A percentile compares a stretch with the other conserved stretches of the same genome.
Conservation (phyloP, 306 rosid species). For the Cucumis sativus region DNA sequence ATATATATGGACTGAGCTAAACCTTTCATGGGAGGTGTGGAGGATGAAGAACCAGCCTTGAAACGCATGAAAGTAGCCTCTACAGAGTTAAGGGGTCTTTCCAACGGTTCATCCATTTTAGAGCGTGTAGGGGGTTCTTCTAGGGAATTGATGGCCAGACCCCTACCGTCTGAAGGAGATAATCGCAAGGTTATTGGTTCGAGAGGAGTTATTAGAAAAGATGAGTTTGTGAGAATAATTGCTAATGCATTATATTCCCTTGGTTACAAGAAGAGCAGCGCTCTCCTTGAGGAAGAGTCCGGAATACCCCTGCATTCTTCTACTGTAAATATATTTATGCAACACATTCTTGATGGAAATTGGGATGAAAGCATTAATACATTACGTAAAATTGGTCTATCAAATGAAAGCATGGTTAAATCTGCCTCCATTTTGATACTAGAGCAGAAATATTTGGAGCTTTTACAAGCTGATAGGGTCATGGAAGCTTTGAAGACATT, state of each 20-base stretch:
- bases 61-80: conserved; percentile 82
- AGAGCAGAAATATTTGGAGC: conserved; percentile 85
- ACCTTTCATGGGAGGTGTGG: conserved; percentile 99
- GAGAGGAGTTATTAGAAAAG: conserved; percentile 71
- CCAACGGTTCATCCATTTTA: conserved; percentile 71
- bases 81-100: conserved; percentile 49
- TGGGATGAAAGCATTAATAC: conserved; percentile 75
- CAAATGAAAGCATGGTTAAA: conserved; percentile 43
- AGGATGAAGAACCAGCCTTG: conserved; percentile 95
- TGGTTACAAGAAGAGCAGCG: conserved; percentile 83
- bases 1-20: conserved; percentile 92
- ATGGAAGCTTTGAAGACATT: conserved; percentile 84
- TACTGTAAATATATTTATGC: conserved; percentile 55
- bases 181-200: conserved; percentile 64
- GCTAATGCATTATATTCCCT: conserved; percentile 86
- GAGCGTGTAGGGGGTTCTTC: conserved; percentile 56
- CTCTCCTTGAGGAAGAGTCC: conserved; percentile 81
- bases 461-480: conserved; percentile 49
- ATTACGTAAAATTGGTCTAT: conserved; percentile 52
- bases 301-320: conserved; percentile 72
- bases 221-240: conserved; percentile 84
- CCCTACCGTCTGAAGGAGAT: conserved; percentile 64
- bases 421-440: conserved; percentile 70
- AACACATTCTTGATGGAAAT: conserved; percentile 68
- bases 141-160: conserved; percentile 80